Base-by-base conservation (phyloP, 495 filamentous ascomycete species). In the Neurospora terricola region DNA sequence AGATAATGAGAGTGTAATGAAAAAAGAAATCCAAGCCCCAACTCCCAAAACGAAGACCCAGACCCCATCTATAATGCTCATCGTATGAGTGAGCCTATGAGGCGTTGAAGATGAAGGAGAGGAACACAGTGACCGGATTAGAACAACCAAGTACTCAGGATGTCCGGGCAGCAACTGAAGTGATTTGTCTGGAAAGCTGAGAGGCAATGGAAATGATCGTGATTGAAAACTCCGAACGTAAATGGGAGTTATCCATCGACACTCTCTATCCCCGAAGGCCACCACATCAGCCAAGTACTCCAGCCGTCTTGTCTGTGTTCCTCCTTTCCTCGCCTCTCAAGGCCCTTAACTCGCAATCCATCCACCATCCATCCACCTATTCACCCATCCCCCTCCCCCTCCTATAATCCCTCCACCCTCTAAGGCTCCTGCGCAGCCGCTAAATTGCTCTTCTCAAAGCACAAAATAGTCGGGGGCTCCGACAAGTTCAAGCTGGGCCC, bases 381-480 rank as follows among this genome's bases (percentile, higher is more conserved):
- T n/a, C n/a, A n/a, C 30, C 10, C n/a, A n/a, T 21, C 6, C n/a
- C 21, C 48, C 48, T 43, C 2, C 12, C 39, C 23, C 43, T 43
- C 14, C 8, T 3, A n/a, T 12, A 11, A 34, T 43, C 40, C 30
- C 68, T 27, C 42, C 5, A 27, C 30, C 21, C 54, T 16, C 30
- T 10, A 38, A 40, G 38, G 18, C 59, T 34, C 36, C 45, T 69
- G 30, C 37, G 34, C 54, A 68, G 39, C 69, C 59, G 21, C 1
- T 42, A 45, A 14, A 62, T 62, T 62, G 54, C 54, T 62, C 27
- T 62, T 62, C 78, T 87, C 83, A 77, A 83, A 88, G 73, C 80
- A 88, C 5, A 84, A 85, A 38, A 83, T 86, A 78, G 88, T 72
- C 18, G 86, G 80, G 80, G 84, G 83, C 74, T 78, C 81, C 73